A percentile compares a stretch with the other conserved stretches of the same genome.
Conservation (phyloP, 139 green algal species). For the Chlorella sorokiniana region DNA sequence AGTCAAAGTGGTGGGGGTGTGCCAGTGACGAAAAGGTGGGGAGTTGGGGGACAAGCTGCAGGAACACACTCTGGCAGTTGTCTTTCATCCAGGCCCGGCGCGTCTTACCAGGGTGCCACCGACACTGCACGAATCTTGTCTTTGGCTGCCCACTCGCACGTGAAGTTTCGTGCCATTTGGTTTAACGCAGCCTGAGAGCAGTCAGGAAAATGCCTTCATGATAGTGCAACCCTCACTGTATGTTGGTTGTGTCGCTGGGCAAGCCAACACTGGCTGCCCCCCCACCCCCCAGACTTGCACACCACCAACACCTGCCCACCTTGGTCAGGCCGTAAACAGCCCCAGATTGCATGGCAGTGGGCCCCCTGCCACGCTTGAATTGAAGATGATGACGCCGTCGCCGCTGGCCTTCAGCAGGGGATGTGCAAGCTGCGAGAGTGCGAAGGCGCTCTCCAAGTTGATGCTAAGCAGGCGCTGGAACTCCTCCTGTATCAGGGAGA, state of each 20-base stretch:
- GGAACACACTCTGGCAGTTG: background rate
- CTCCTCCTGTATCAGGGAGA: conserved; percentile 58
- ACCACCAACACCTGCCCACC: background rate
- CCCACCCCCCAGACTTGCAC: background rate
- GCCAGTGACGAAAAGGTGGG: no score
- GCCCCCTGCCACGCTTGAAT: conserved; percentile 86
- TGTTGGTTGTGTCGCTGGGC: background rate
- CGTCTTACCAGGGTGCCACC: conserved; percentile 82
- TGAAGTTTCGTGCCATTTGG: conserved; percentile 83
- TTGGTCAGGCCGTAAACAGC: conserved; percentile 17
- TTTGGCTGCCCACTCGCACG: conserved; percentile 84
- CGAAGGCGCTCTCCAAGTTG: conserved; percentile 84
- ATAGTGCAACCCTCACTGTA: background rate
- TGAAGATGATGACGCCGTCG: conserved; percentile 73
- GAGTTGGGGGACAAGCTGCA: background rate
- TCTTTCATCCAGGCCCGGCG: background rate
- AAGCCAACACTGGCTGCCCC: background rate
- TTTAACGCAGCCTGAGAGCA: conserved; percentile 81
- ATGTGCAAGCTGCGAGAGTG: conserved; percentile 66
- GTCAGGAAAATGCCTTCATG: background rate
- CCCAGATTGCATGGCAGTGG: conserved; percentile 65
- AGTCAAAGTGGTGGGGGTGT: background rate
- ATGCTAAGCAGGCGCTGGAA: conserved; percentile 68
- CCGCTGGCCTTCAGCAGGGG: conserved; percentile 57
- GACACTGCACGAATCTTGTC: conserved; percentile 84